These are phyloP conservation scores for Neohortaea acidophila DNA, from an alignment of 495 filamentous ascomycete genomes.

Conservation along the genomic window DNA sequence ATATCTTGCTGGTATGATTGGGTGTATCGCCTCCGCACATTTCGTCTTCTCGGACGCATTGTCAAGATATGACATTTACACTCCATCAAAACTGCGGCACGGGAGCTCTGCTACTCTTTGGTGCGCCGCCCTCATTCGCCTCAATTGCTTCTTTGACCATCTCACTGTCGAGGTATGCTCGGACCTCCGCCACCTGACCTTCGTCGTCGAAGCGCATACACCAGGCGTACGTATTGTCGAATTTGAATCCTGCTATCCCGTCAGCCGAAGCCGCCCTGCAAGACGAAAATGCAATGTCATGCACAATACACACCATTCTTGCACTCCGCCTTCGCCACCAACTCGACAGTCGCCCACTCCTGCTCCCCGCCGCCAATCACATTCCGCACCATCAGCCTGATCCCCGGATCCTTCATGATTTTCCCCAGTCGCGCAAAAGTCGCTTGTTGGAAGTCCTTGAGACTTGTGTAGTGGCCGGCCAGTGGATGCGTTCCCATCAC, in stretches of 20 bases:
- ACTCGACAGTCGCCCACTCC: conserved; percentile 4
- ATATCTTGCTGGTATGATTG: conserved; percentile 47
- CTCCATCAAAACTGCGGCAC: not conserved
- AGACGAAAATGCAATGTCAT: conserved; percentile 1
- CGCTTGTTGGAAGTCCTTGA: not conserved
- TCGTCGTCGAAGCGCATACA: conserved; percentile 5
- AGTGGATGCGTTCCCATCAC: conserved; percentile 5
- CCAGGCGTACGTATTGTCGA: no score
- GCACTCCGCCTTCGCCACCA: conserved; percentile 3
- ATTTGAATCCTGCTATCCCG: no score
- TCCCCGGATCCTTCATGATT: conserved; percentile 5
- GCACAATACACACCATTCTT: conserved; percentile 4
- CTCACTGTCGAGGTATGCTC: conserved; percentile 5
- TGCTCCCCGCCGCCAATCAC: conserved; percentile 1
- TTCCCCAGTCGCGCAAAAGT: not conserved
- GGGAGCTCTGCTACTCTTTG: not conserved
- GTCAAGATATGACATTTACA: not conserved
- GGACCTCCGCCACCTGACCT: conserved; percentile 5
- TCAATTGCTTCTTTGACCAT: conserved; percentile 8
- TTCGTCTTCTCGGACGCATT: not conserved
- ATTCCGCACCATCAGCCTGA: not conserved
- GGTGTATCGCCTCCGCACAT: not conserved
- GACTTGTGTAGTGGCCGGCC: conserved; percentile 1
- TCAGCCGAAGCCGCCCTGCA: not conserved
- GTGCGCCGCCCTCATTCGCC: conserved; percentile 2